These are phyloP conservation scores for Phylloporus rhodoxanthus DNA, from an alignment of 768 basidiomycete genomes.

Conservation along the genomic window DNA sequence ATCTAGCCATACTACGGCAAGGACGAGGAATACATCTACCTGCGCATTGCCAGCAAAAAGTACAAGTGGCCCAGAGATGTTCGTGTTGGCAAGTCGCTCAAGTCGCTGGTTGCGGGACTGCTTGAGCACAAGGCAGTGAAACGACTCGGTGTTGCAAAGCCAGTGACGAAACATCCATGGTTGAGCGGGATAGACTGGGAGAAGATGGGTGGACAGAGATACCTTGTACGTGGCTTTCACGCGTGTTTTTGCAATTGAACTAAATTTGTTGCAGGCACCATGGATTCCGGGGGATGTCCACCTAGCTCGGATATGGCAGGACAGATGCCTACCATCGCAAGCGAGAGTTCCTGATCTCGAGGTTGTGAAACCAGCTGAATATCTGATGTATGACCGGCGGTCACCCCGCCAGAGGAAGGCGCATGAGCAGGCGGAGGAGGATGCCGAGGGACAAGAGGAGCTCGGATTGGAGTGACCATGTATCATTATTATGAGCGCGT, in stretches of 20 bases:
- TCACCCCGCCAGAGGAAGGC: slow-evolving; percentile 12
- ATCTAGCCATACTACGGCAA: slow-evolving; percentile 26
- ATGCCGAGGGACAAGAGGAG: no score
- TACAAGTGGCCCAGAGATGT: slow-evolving; percentile 37
- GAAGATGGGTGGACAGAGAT: slow-evolving; percentile 38
- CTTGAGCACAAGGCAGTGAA: slow-evolving; percentile 32
- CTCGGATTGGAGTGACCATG: no score
- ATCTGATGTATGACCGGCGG: slow-evolving; percentile 36
- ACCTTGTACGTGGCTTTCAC: slow-evolving; percentile 39
- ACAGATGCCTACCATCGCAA: slow-evolving; percentile 33
- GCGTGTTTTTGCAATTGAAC: neutral
- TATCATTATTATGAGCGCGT: neutral
- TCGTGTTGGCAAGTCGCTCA: slow-evolving; percentile 36
- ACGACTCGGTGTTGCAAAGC: slow-evolving; percentile 36
- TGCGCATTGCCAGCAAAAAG: slow-evolving; percentile 25
- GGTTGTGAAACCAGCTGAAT: slow-evolving; percentile 29
- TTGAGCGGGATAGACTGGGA: slow-evolving; percentile 43
- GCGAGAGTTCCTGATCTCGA: slow-evolving; percentile 36
- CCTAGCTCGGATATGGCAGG: slow-evolving; percentile 35
- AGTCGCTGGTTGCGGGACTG: slow-evolving; percentile 39
- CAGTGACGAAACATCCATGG: slow-evolving; percentile 42
- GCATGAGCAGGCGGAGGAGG: neutral
- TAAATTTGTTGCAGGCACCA: slow-evolving; percentile 35
- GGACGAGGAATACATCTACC: slow-evolving; percentile 22
- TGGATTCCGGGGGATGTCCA: slow-evolving; percentile 30